These are phyloP conservation scores for Podaxis pistillaris DNA, from an alignment of 768 basidiomycete genomes.

Conservation along the genomic window DNA sequence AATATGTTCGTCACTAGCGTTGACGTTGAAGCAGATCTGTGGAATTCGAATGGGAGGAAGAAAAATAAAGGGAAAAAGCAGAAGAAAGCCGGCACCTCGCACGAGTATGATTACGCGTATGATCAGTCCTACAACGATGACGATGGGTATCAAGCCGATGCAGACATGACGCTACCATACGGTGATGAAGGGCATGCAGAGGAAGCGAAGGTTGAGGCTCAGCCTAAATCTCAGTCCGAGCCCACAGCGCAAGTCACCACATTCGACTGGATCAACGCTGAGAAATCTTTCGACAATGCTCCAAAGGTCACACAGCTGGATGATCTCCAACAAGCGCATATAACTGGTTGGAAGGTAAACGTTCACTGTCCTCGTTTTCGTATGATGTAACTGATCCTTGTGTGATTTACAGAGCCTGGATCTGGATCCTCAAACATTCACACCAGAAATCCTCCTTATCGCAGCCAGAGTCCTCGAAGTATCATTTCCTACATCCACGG, in stretches of 20 bases:
- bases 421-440: conserved; percentile 55
- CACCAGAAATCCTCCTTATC: conserved; percentile 57
- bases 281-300: conserved; percentile 30
- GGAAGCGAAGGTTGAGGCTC: neutral
- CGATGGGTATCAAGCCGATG: conserved; percentile 17
- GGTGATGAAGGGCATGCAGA: conserved; percentile 19
- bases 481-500: conserved; percentile 5
- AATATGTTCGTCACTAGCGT: conserved; percentile 72
- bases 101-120: neutral
- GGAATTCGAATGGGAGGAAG: conserved; percentile 20
- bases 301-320: conserved; percentile 21
- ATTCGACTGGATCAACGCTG: conserved; percentile 38
- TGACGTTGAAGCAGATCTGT: conserved; percentile 58
- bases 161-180: conserved; percentile 20
- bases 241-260: neutral
- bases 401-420: conserved; percentile 44
- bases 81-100: conserved; percentile 12
- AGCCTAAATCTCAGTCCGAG: neutral
- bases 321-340: conserved; percentile 27
- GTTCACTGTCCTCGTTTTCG: neutral
- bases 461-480: conserved; percentile 37
- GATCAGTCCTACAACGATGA: conserved; percentile 14
- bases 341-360: conserved; percentile 53
- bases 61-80: conserved; percentile 35
- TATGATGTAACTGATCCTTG: neutral